Evolutionary conservation across 805 yeast genomes (phyloP), one percentile per base, ranked within the genome.

Genomic region (Candida anglica): DNA sequence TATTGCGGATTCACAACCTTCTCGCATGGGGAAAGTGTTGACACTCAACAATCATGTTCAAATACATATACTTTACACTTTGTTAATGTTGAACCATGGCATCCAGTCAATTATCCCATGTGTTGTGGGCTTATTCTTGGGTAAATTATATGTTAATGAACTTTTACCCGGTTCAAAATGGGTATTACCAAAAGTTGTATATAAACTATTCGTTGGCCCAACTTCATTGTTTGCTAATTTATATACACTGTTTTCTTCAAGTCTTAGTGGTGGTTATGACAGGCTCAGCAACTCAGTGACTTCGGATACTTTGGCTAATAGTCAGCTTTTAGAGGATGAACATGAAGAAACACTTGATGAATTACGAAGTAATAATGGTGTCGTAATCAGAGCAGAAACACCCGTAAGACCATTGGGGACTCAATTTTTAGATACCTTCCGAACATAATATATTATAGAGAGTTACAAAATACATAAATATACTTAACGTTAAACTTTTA

Each of bases 401-500:
- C 85, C 85, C 0, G 75, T 69, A 9, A 56, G 86, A 33, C 75
- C 85, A 0, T 55, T 80, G 22, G 78, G 82, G 2, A 65, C 73
- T 15, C 85, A 78, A 45, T 67, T 80, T 35, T 53, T 79, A 16
- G 81, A 78, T 50, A 73, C 81, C 0, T 78, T 79, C 44, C 64
- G 81, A 48, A 58, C 69, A 19, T 69, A 46, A 50, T 13, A 15
- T 3, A 21, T 19, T 8, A 17, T 18, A 8, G 25, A 11, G 20
- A n/a, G 17, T 3, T 15, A 30, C 18, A 18, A 31, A 10, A 19
- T 17, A n/a, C 15, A 15, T 6, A n/a, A 19, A 23, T 36, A 27
- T 18, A 21, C 30, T 11, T 19, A 26, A 6, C 7, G 10, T 13
- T 8, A n/a, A 27, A 9, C 19, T 24, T 6, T 19, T 11, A 21